A percentile compares a stretch with the other conserved stretches of the same genome.
Evolutionary conservation across 2,329 filamentous ascomycete species (phyloP).

Genomic region (Teratosphaeria nubilosa): DNA sequence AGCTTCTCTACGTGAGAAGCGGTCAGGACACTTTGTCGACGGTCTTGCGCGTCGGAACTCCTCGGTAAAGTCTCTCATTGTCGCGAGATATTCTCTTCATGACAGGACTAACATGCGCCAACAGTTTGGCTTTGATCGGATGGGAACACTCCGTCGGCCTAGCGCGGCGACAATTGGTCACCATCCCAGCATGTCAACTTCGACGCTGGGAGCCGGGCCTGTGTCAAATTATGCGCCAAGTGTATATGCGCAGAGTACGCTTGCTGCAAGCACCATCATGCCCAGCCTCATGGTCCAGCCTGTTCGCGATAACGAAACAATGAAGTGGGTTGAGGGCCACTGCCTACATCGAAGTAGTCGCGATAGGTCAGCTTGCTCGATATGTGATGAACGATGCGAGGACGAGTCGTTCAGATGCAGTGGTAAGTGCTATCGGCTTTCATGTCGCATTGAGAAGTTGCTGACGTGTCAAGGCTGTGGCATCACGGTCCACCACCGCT

Average conservation of each 20-base stretch:
- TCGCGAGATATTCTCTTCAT: conserved; percentile 15
- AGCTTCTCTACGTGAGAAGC: conserved; percentile 80
- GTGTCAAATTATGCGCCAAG: conserved; percentile 60
- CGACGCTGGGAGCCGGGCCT: conserved; percentile 40
- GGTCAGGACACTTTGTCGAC: conserved; percentile 64
- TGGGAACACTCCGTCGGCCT: conserved; percentile 53
- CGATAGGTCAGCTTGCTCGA: conserved; percentile 55
- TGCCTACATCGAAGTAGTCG: conserved; percentile 58
- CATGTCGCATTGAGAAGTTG: conserved; percentile 1
- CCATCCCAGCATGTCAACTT: conserved; percentile 56
- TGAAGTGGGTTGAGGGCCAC: conserved; percentile 76
- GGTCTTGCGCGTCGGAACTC: conserved; percentile 68
- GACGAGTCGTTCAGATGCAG: conserved; percentile 68
- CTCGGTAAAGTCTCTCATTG: conserved; percentile 43
- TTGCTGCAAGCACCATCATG: conserved; percentile 80
- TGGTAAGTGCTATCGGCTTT: conserved; percentile 28
- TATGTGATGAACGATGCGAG: conserved; percentile 65
- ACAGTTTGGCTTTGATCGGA: conserved; percentile 64
- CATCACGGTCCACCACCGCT: conserved; percentile 47
- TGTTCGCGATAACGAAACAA: conserved; percentile 67
- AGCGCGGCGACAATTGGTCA: conserved; percentile 44
- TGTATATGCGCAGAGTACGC: conserved; percentile 74
- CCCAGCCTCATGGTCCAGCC: conserved; percentile 72
- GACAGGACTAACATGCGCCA: conserved; percentile 23
- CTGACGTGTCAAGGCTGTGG: conserved; percentile 40